These are phyloP conservation scores for Trypanosoma cruzi DNA, from an alignment of 208 protist genomes.

Conservation along the genomic window DNA sequence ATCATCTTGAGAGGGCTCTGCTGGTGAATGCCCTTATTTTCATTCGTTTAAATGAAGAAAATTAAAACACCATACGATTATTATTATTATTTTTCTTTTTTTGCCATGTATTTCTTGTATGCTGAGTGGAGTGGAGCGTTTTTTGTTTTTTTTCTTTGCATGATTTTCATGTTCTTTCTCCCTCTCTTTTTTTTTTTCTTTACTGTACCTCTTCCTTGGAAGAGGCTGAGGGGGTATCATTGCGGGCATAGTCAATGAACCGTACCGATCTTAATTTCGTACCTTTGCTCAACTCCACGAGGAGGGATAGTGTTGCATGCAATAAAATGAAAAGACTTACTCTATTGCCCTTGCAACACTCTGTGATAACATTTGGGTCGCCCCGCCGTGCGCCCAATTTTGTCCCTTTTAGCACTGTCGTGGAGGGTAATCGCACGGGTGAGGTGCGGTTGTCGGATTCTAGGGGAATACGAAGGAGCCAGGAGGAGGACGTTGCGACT, in stretches of 20 bases:
- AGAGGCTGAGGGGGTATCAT: background rate
- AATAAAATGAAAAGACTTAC: background rate
- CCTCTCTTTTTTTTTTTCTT: slow-evolving; percentile 4
- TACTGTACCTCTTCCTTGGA: background rate
- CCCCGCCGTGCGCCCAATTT: background rate
- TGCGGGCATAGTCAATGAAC: background rate
- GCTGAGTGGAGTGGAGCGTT: too few relatives aligned
- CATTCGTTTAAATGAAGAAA: background rate
- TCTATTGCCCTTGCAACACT: slow-evolving; percentile 15
- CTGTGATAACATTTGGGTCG: slow-evolving; percentile 42
- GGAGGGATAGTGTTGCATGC: background rate
- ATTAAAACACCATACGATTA: background rate
- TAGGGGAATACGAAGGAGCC: slow-evolving; percentile 15
- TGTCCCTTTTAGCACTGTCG: slow-evolving; percentile 11
- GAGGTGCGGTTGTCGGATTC: slow-evolving; percentile 44
- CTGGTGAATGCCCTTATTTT: background rate
- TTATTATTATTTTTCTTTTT: too few relatives aligned
- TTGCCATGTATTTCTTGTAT: background rate
- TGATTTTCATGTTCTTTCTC: slow-evolving; percentile 8
- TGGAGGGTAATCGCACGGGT: slow-evolving; percentile 76
- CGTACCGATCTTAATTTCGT: slow-evolving; percentile 1
- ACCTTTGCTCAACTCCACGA: slow-evolving; percentile 12
- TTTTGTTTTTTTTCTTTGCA: slow-evolving; percentile 4
- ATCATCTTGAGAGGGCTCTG: background rate
- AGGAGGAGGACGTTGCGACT: background rate